Percentiles rank a stretch among this genome's conserved stretches.
These are phyloP conservation scores for Ophiostoma angusticollis DNA, from an alignment of 2,329 filamentous ascomycete species.

Conservation along the genomic window DNA sequence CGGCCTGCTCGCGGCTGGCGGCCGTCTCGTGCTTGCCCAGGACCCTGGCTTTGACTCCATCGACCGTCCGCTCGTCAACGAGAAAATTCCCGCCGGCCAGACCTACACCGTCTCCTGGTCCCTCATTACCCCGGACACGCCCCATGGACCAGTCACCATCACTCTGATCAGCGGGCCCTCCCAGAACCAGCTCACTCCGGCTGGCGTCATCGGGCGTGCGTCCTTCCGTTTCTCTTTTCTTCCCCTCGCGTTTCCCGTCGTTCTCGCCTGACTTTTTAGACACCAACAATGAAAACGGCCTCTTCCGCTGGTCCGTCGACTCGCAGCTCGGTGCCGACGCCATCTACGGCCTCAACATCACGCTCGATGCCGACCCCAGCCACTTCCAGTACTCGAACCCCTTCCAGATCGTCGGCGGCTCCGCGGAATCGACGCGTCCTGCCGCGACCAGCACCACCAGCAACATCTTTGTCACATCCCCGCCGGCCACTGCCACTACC, in stretches of 20 bases:
- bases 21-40: constrained; percentile 37
- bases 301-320: constrained; percentile 39
- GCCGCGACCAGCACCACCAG: not conserved
- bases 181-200: constrained; percentile 24
- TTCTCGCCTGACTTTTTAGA: too few relatives aligned
- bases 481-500: not conserved
- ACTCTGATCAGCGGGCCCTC: constrained; percentile 39
- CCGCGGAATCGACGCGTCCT: not conserved
- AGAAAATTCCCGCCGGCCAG: constrained; percentile 34
- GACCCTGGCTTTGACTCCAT: constrained; percentile 38
- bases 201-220: constrained; percentile 4
- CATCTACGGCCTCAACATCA: constrained; percentile 45
- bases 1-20: constrained; percentile 10
- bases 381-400: constrained; percentile 51
- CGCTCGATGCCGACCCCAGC: constrained; percentile 29
- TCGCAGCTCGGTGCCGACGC: constrained; percentile 25
- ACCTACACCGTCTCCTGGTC: constrained; percentile 39
- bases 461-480: not conserved
- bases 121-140: constrained; percentile 21
- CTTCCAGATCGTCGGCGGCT: constrained; percentile 35
- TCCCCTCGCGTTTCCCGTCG: too few relatives aligned
- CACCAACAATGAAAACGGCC: constrained; percentile 30
- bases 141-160: constrained; percentile 35
- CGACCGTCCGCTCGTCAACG: constrained; percentile 27
- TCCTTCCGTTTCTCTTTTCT: too few relatives aligned